phyloP scores from a whole-genome alignment of 2,329 filamentous ascomycete genomes.

The Diaporthe sp. region DNA sequence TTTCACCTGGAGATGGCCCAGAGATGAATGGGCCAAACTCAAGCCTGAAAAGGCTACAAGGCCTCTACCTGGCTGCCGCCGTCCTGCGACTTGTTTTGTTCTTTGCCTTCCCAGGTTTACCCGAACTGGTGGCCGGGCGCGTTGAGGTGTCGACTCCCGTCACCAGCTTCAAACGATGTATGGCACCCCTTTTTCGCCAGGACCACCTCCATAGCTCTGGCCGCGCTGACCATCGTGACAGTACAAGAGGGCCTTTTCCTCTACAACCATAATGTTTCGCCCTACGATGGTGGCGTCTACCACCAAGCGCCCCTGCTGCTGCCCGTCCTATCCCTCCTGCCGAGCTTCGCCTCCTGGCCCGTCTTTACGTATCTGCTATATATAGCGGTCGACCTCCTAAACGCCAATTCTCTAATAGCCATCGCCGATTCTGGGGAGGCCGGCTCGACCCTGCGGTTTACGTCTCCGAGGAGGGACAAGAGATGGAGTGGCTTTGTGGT shows the following conservation, averaged over 20 bases:
- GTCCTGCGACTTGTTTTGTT: conserved; percentile 85
- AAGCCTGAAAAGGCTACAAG: conserved; percentile 63
- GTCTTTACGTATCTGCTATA: conserved; percentile 86
- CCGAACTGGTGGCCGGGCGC: conserved; percentile 87
- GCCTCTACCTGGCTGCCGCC: conserved; percentile 82
- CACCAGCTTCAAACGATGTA: conserved; percentile 97
- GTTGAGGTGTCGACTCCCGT: conserved; percentile 98
- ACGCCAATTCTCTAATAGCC: conserved; percentile 81
- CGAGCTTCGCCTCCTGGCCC: conserved; percentile 75
- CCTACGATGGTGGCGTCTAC: conserved; percentile 92
- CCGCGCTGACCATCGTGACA: conserved; percentile 52
- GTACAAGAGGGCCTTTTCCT: conserved; percentile 97
- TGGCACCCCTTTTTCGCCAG: conserved; percentile 50
- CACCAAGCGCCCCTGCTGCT: conserved; percentile 90
- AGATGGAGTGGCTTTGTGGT: conserved; percentile 82
- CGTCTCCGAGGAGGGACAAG: conserved; percentile 82
- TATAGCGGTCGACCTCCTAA: conserved; percentile 83
- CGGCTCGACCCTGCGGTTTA: conserved; percentile 79
- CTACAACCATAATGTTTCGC: conserved; percentile 95
- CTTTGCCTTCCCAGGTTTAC: conserved; percentile 83
- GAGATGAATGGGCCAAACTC: conserved; percentile 54
- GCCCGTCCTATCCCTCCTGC: conserved; percentile 90
- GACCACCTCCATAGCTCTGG: neutral
- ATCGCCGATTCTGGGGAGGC: conserved; percentile 89
- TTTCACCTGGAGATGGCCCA: conserved; percentile 45